Base-by-base conservation (phyloP, 768 basidiomycete genomes). In the Boletellus emodensis region DNA sequence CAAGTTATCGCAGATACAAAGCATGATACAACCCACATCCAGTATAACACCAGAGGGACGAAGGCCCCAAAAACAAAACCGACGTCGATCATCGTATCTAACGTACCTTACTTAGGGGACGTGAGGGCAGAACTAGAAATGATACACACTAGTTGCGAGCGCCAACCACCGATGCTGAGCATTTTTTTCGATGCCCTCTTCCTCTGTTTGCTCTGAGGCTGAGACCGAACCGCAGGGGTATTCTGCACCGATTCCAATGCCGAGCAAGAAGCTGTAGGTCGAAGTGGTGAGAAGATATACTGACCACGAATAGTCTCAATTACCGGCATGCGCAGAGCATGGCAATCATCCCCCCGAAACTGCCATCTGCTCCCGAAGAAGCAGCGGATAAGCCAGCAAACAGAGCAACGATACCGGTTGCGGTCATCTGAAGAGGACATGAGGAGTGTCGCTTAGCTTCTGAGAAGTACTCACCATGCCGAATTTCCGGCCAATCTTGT, bases 201-300 rank as follows among this genome's bases (percentile, higher is more conserved):
- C 87, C 65, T 96, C 94, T 3, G 91, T 88, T 61, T 92, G 89
- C 62, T 96, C 94, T 2, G 90, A 86, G 7, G 86, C 87, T 5
- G 91, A 88, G 14, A 93, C 90, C 0, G 86, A 87, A 22, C 94
- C 93, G 54, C 90, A 90, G 7, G 94, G 94, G 57, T 94, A 94
- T 66, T 90, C 89, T 5, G 88, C 89, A 5, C 91, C 90, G 0
- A 93, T 77, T 20, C 93, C 93, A 47, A 94, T 85, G 34, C 94
- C 94, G 40, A 94, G 75, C 1, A 96, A 67, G 74, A 94, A 94
- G 7, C 90, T 90, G 49, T 54, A 10, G 3, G 24, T 13, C 18
- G 17, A 4, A 13, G 20, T 39, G 3, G 30, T 53, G 36, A 45
- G 46, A 34, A 9, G 22, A 20, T 41, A 28, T 0, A 33, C 2